phyloP scores from a whole-genome alignment of 805 yeast species.

The Starmerella kuoi region DNA sequence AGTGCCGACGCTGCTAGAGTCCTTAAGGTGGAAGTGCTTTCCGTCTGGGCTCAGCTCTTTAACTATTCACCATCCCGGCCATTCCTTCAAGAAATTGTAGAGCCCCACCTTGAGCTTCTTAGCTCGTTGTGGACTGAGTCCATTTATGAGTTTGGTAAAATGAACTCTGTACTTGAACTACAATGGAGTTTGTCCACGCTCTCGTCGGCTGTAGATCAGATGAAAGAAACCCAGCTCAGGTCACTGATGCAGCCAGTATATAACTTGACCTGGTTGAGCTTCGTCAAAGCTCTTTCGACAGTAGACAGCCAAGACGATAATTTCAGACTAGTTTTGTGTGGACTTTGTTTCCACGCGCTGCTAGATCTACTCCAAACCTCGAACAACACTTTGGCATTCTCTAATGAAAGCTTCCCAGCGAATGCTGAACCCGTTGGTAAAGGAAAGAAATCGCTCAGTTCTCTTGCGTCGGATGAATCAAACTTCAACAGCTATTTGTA shows the following conservation, averaged over 20 bases:
- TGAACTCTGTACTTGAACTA: constrained; percentile 41
- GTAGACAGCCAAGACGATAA: constrained; percentile 37
- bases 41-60: constrained; percentile 35
- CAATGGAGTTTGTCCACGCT: constrained; percentile 21
- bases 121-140: constrained; percentile 71
- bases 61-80: constrained; percentile 22
- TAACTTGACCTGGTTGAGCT: constrained; percentile 58
- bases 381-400: neutral
- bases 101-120: constrained; percentile 46
- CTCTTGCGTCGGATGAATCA: neutral
- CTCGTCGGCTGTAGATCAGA: constrained; percentile 27
- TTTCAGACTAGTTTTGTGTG: constrained; percentile 58
- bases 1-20: constrained; percentile 30
- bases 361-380: constrained; percentile 30
- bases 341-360: constrained; percentile 70
- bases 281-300: constrained; percentile 59
- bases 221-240: constrained; percentile 26
- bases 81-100: constrained; percentile 31
- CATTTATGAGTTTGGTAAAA: constrained; percentile 58
- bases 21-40: constrained; percentile 30
- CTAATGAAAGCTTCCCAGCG: neutral
- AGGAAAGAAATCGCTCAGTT: too few species aligned
- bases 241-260: constrained; percentile 38
- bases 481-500: neutral
- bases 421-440: neutral